These are phyloP conservation scores for Hyphodiscus hymeniophilus DNA, from an alignment of 495 filamentous ascomycete genomes.

Conservation along the genomic window DNA sequence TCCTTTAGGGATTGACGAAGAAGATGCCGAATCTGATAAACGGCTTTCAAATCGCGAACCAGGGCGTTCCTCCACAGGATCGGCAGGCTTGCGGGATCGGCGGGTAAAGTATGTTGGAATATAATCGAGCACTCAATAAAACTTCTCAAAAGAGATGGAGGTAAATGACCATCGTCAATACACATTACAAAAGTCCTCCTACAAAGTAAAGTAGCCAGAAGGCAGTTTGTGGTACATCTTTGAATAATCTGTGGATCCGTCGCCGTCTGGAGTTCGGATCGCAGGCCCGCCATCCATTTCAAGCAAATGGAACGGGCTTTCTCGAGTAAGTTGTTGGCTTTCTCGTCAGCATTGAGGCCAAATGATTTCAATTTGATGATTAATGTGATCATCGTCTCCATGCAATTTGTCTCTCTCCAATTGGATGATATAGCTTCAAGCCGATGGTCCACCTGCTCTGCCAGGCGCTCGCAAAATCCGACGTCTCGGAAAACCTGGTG, in stretches of 20 bases:
- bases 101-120: slow-evolving; percentile 22
- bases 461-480: slow-evolving; percentile 34
- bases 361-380: too few species aligned
- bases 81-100: slow-evolving; percentile 13
- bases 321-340: slow-evolving; percentile 14
- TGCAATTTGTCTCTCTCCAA: slow-evolving; percentile 39
- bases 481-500: slow-evolving; percentile 39
- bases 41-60: slow-evolving; percentile 23
- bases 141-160: slow-evolving; percentile 10
- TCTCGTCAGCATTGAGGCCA: too few species aligned
- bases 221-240: slow-evolving; percentile 30
- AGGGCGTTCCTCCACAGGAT: slow-evolving; percentile 8
- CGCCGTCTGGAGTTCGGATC: slow-evolving; percentile 33
- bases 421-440: slow-evolving; percentile 34
- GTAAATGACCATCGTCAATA: slow-evolving; percentile 1
- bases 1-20: slow-evolving; percentile 17
- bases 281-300: slow-evolving; percentile 37
- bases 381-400: slow-evolving; percentile 43
- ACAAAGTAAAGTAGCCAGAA: slow-evolving; percentile 43
- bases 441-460: slow-evolving; percentile 32
- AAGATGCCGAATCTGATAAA: slow-evolving; percentile 9
- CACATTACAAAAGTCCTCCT: slow-evolving; percentile 36
- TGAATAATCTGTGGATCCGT: slow-evolving; percentile 27
- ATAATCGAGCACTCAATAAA: slow-evolving; percentile 25
- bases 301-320: slow-evolving; percentile 18